These are phyloP conservation scores for Coemansia sp. DNA, from an alignment of 192 early-diverging fungal species.

Conservation along the genomic window DNA sequence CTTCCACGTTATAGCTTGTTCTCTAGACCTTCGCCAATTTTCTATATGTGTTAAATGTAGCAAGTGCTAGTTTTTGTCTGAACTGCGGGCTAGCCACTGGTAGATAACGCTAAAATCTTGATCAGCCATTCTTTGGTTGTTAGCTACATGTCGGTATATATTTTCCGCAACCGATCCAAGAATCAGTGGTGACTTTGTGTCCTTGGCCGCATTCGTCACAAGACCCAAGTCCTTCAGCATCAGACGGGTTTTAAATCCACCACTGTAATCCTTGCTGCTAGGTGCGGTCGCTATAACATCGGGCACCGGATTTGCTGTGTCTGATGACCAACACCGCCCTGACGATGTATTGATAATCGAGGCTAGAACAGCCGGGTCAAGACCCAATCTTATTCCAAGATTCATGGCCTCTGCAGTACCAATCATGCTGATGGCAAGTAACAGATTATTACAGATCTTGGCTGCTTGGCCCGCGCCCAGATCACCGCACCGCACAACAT, in stretches of 20 bases:
- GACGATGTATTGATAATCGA: slow-evolving; percentile 86
- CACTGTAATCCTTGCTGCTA: slow-evolving; percentile 73
- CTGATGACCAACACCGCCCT: slow-evolving; percentile 91
- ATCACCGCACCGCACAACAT: slow-evolving; percentile 81
- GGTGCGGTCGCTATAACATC: slow-evolving; percentile 79
- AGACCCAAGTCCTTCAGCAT: slow-evolving; percentile 95
- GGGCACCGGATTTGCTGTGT: slow-evolving; percentile 89
- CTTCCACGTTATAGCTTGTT: no score
- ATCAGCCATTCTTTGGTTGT: slow-evolving; percentile 61
- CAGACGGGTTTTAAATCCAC: slow-evolving; percentile 85
- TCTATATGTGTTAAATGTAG: background rate
- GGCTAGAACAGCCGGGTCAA: slow-evolving; percentile 82
- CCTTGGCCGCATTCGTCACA: slow-evolving; percentile 83
- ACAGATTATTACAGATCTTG: slow-evolving; percentile 98
- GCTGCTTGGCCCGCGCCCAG: slow-evolving; percentile 87
- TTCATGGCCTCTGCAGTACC: slow-evolving; percentile 91
- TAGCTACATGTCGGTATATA: slow-evolving; percentile 76
- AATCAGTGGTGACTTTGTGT: slow-evolving; percentile 71
- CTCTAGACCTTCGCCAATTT: background rate
- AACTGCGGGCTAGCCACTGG: slow-evolving; percentile 39
- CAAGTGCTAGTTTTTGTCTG: background rate
- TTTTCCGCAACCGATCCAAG: slow-evolving; percentile 77
- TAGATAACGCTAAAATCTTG: slow-evolving; percentile 86
- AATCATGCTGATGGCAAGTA: slow-evolving; percentile 92
- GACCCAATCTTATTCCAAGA: slow-evolving; percentile 81